Evolutionary conservation across 495 filamentous ascomycete species (phyloP).

Genomic region (Penicillium cinerascens): DNA sequence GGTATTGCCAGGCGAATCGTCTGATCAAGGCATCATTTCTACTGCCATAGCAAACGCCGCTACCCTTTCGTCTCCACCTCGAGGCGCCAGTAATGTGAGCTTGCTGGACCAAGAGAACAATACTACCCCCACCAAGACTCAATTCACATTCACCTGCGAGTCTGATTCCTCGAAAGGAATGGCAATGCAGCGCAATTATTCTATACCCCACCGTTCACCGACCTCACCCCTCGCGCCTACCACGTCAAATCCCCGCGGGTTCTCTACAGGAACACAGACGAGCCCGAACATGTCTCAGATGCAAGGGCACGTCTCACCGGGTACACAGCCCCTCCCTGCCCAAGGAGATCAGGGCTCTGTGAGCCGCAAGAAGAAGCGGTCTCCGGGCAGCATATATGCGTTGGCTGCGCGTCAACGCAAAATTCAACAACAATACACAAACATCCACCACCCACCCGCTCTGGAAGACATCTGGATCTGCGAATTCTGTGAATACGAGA

Average conservation of each 20-base stretch:
- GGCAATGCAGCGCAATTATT: conserved; percentile 44
- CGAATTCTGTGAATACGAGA: conserved; percentile 87
- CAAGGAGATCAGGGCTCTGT: conserved; percentile 35
- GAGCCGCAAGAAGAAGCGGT: conserved; percentile 55
- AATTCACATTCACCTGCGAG: conserved; percentile 91
- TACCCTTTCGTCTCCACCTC: conserved; percentile 57
- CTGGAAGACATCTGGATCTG: conserved; percentile 88
- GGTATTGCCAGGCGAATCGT: conserved; percentile 29
- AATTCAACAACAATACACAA: conserved; percentile 65
- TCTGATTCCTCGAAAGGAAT: conserved; percentile 66
- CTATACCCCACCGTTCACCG: conserved; percentile 33
- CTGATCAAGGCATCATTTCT: conserved; percentile 77
- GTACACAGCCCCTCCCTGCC: conserved; percentile 34
- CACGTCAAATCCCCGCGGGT: conserved; percentile 33
- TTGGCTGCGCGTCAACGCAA: conserved; percentile 65
- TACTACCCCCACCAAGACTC: conserved; percentile 62
- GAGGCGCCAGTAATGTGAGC: conserved; percentile 69
- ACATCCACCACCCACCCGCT: conserved; percentile 70
- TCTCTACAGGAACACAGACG: conserved; percentile 60
- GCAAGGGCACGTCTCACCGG: conserved; percentile 26
- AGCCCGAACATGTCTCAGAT: conserved; percentile 48
- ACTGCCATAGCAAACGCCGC: conserved; percentile 87
- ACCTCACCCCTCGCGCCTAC: conserved; percentile 27
- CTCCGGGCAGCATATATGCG: conserved; percentile 55
- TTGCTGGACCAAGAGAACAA: conserved; percentile 66